A percentile compares a stretch with the other conserved stretches of the same genome.
phyloP scores from a whole-genome alignment of 108 stramenopile genomes.

The Nitzschia palea region DNA sequence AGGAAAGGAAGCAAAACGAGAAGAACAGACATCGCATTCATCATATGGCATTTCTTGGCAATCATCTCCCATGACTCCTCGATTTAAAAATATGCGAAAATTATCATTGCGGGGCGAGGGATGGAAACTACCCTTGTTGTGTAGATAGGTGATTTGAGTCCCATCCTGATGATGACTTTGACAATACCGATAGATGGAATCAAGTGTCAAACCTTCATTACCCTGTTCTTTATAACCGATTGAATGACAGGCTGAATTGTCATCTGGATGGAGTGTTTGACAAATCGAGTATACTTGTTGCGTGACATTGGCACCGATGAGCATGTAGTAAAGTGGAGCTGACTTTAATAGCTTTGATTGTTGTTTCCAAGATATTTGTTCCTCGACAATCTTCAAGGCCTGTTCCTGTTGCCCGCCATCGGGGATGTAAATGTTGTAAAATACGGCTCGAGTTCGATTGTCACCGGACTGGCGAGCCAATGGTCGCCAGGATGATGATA shows the following conservation, averaged over 20 bases:
- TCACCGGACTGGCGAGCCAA: not conserved
- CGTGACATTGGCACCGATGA: conserved; percentile 6
- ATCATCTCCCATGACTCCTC: conserved; percentile 30
- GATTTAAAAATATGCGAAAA: conserved; percentile 27
- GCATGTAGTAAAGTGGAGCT: conserved; percentile 6
- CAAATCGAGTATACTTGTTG: not conserved
- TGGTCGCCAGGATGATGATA: not conserved
- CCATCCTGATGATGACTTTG: not conserved
- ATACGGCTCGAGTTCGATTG: conserved; percentile 3
- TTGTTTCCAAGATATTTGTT: conserved; percentile 9
- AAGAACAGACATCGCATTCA: conserved; percentile 40
- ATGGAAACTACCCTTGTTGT: conserved; percentile 45
- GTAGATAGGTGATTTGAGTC: conserved; percentile 34
- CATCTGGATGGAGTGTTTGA: not conserved
- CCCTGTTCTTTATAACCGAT: not conserved
- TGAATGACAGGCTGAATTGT: not conserved
- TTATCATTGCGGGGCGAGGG: conserved; percentile 7
- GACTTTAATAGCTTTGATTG: not conserved
- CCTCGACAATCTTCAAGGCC: conserved; percentile 13
- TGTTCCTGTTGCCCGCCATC: not conserved
- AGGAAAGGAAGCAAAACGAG: conserved; percentile 39
- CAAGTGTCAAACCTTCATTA: conserved; percentile 22
- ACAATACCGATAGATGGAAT: conserved; percentile 34
- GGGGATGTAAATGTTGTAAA: conserved; percentile 25
- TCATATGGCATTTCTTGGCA: conserved; percentile 23